These are phyloP conservation scores for Pleurotus tuber-regium DNA, from an alignment of 768 basidiomycete species.

Conservation along the genomic window DNA sequence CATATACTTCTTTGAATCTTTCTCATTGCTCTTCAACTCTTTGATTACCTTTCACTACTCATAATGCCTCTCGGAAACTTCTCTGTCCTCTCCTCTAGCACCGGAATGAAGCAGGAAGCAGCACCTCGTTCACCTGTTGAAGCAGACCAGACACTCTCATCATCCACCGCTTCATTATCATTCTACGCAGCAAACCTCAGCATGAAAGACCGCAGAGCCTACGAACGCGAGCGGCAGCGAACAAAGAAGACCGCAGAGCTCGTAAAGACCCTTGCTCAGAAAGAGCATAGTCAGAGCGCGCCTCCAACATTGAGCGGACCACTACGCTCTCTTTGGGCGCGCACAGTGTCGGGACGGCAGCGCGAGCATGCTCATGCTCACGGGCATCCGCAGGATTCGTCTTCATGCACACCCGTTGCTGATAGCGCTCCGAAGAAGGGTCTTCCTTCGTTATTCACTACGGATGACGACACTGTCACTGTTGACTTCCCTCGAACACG, in stretches of 20 bases:
- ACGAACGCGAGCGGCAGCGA: conserved; percentile 48
- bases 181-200: conserved; percentile 12
- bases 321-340: conserved; percentile 15
- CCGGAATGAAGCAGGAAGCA: neutral
- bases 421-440: conserved; percentile 3
- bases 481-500: conserved; percentile 3
- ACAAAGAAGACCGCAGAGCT: conserved; percentile 41
- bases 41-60: neutral
- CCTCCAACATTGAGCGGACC: conserved; percentile 9
- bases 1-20: neutral
- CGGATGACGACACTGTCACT: conserved; percentile 6
- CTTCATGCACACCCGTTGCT: conserved; percentile 1
- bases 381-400: neutral
- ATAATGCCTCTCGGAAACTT: conserved; percentile 5
- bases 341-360: conserved; percentile 8
- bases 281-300: conserved; percentile 18
- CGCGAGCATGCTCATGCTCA: conserved; percentile 1
- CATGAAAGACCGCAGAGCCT: conserved; percentile 43
- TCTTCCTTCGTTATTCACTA: conserved; percentile 12
- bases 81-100: neutral
- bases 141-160: conserved; percentile 7
- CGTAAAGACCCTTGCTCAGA: conserved; percentile 33
- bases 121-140: conserved; percentile 1
- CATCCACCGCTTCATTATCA: conserved; percentile 4
- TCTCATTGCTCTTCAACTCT: neutral